Conservation (phyloP, 176 grass and related monocot species). For the bread wheat (Triticum aestivum) region IWGSC_CS_RefSeq_v2.1 NC_057808.1:456676309-456676808, state of each 20-base stretch:
- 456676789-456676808: not conserved
- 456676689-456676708: not conserved
- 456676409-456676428: not conserved
- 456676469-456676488: not conserved
- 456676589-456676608: not conserved
- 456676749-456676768: constrained; percentile 3
- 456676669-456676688: not conserved
- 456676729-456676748: not conserved
- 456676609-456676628: not conserved
- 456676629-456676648: not conserved
- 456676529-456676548: not conserved
- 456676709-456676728: not conserved
- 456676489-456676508: not conserved
- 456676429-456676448: not conserved
- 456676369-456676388: not conserved
- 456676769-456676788: not conserved
- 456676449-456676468: not conserved
- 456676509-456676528: not conserved
- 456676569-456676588: not conserved
- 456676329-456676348: not conserved
- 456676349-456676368: not conserved
- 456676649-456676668: not conserved
- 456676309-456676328: not conserved
- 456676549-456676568: not conserved
- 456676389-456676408: not conserved